Base-by-base conservation (phyloP, 1,139 yeast genomes). In the Yamadazyma taylorii region DNA sequence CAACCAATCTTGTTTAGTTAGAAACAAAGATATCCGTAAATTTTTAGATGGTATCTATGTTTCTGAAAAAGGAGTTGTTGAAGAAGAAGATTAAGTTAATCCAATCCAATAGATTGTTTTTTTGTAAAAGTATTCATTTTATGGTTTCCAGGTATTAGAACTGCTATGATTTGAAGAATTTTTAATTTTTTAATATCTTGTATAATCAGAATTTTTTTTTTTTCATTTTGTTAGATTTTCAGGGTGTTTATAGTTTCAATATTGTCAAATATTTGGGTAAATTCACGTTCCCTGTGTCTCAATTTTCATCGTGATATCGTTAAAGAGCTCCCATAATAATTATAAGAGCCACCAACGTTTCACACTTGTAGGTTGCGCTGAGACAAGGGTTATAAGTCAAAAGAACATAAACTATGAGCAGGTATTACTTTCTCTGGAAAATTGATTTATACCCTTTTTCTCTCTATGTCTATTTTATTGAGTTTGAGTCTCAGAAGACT, bases 11-110 rank as follows among this genome's bases (percentile, higher is more conserved):
- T 90, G 97, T 80, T 85, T 95, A 73, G 98, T 90, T 67, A 87
- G 97, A 83, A 92, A 92, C 95, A 94, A 94, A 90, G 99, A 94
- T 92, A 92, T 94, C 90, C 89, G 98, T 79, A 92, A 92, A 85
- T 92, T 85, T 79, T 85, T 92, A 82, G 98, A 92, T 76, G 98
- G 98, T 89, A 90, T 92, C 79, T 92, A 92, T 75, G 98, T 92
- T 63, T 90, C 97, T 55, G 95, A 87, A 78, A 86, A 87, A 76
- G 96, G 96, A 66, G 78, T 79, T 68, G 79, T 92, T 68, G 86
- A 67, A 46, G 80, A 78, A 66, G 88, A 81, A 43, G 66, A 67
- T 50, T 78, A 76, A 69, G 44, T 61, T 66, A 32, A 36, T 32
- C 27, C 14, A 14, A 15, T 32, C 19, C 17, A 19, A 21, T 10